Base-by-base conservation (phyloP, 2,329 filamentous ascomycete species). In the Fusarium circinatum region DNA sequence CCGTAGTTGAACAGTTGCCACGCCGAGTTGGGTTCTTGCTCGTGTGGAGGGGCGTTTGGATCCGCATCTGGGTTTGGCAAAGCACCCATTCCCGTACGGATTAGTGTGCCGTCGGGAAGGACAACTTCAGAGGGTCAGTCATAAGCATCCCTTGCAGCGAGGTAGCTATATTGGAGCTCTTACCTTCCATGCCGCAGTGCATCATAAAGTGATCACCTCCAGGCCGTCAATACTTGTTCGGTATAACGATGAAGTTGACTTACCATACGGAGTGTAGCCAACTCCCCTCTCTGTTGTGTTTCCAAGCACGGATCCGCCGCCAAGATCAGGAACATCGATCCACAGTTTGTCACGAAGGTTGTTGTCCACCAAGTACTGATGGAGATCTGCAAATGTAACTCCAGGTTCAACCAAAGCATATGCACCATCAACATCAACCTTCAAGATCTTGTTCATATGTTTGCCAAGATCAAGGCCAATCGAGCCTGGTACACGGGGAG, bases 1-100 rank as follows among this genome's bases (percentile, higher is more conserved):
- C 72, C 66, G 13, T 75, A 75, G 30, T 71, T 71, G 68, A 74
- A 75, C 1, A 74, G 45, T 32, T 74, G 72, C 71, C 72, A 75
- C 1, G 72, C 68, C 0, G 65, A 61, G 45, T 73, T 73, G 6
- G 70, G 69, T 17, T 73, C 69, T 44, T 73, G 70, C 8, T 73
- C 65, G 12, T 73, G 69, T 1, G 69, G 70, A 6, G 65, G 70
- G 0, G 61, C 70, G 6, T 67, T 73, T 24, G 60, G 70, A 6
- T 73, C 54, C 0, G 71, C 71, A 26, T 73, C 39, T 5, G 69
- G 69, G 20, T 74, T 74, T 5, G 72, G 72, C 0, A 75, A 62
- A 8, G 73, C 73, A 8, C 72, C 73, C 73, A 75, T 75, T 18
- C 73, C 73, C 0, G 73, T 75, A 1, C 73, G 66, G 4, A 75